Evolutionary conservation across 495 filamentous ascomycete species (phyloP).

Genomic region (Penicillium subrubescens): DNA sequence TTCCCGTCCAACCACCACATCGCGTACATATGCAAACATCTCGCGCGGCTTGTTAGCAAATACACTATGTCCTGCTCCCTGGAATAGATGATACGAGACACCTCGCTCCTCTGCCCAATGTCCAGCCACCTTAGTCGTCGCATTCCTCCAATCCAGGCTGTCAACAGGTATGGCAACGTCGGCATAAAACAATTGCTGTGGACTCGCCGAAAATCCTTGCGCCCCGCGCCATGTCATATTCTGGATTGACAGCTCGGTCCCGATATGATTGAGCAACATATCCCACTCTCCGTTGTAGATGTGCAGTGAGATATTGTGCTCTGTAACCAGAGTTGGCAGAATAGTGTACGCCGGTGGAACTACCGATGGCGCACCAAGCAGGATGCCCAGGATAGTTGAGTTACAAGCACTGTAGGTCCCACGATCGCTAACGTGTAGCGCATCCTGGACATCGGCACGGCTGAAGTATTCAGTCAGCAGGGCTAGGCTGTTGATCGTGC

Average conservation of each 20-base stretch:
- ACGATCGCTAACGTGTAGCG: conserved; percentile 33
- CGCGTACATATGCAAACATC: conserved; percentile 45
- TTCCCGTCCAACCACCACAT: conserved; percentile 34
- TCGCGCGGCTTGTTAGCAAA: conserved; percentile 37
- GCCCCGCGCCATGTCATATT: conserved; percentile 44
- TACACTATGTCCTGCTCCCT: conserved; percentile 38
- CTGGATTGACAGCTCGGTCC: conserved; percentile 40
- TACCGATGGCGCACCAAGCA: conserved; percentile 22
- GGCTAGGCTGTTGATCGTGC: conserved; percentile 23
- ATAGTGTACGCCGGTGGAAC: conserved; percentile 35
- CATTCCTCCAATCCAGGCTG: neutral
- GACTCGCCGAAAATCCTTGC: conserved; percentile 32
- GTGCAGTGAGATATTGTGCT: conserved; percentile 39
- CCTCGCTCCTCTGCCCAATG: conserved; percentile 36
- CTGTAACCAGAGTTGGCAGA: conserved; percentile 36
- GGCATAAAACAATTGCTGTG: conserved; percentile 23
- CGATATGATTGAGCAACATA: conserved; percentile 45
- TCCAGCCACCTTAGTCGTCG: conserved; percentile 20
- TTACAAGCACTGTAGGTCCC: conserved; percentile 37
- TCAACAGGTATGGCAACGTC: conserved; percentile 27
- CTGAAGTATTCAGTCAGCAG: conserved; percentile 38
- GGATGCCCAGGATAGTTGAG: conserved; percentile 26
- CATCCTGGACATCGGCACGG: conserved; percentile 36
- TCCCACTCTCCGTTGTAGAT: conserved; percentile 45
- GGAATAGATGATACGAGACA: conserved; percentile 41